These are phyloP conservation scores for Teratosphaeria epicoccoides DNA, from an alignment of 2,329 filamentous ascomycete genomes.

Conservation along the genomic window DNA sequence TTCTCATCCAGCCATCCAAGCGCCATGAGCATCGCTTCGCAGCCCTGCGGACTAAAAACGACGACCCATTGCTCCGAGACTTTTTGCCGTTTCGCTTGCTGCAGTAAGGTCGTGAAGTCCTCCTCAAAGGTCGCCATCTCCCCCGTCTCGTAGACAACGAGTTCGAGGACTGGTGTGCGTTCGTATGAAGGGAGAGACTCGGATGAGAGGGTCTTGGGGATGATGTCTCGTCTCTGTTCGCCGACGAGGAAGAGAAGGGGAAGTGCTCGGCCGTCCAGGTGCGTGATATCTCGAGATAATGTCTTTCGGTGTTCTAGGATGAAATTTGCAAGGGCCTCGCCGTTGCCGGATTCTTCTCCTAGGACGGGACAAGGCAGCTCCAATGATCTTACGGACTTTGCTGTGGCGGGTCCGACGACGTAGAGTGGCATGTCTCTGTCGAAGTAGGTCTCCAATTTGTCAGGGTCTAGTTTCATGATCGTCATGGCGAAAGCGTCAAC, in stretches of 20 bases:
- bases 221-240: conserved; percentile 79
- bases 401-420: conserved; percentile 71
- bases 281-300: conserved; percentile 21
- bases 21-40: conserved; percentile 48
- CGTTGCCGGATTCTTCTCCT: conserved; percentile 75
- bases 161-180: conserved; percentile 61
- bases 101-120: conserved; percentile 44
- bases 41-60: conserved; percentile 56
- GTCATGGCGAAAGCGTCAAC: conserved; percentile 65
- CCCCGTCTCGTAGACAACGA: conserved; percentile 77
- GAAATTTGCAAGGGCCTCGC: conserved; percentile 64
- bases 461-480: conserved; percentile 41
- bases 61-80: conserved; percentile 55
- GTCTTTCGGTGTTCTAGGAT: conserved; percentile 68
- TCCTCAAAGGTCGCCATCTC: conserved; percentile 68
- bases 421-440: conserved; percentile 53
- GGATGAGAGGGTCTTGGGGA: conserved; percentile 67
- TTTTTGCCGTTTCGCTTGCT: conserved; percentile 33
- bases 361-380: conserved; percentile 49
- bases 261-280: conserved; percentile 36
- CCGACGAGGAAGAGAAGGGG: conserved; percentile 79
- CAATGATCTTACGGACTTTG: conserved; percentile 55
- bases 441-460: conserved; percentile 27
- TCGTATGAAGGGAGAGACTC: conserved; percentile 36
- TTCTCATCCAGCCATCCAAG: conserved; percentile 36